These are phyloP conservation scores for Solanum dulcamara DNA, from an alignment of 257 asterid species.

Conservation along the genomic window DNA sequence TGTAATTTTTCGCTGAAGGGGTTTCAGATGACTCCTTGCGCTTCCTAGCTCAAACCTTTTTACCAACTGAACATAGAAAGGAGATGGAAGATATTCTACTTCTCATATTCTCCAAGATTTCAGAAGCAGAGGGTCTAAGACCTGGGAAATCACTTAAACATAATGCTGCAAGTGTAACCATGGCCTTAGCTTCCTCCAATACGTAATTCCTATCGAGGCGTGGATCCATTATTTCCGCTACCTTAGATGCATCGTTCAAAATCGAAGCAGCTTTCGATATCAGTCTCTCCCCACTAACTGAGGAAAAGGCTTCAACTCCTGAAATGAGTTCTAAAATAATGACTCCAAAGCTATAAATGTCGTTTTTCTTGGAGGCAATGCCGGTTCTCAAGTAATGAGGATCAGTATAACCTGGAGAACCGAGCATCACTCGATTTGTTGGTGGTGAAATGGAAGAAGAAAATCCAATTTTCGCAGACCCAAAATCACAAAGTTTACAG, in stretches of 20 bases:
- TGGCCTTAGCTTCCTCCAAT: constrained; percentile 37
- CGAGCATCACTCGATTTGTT: constrained; percentile 25
- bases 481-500: constrained; percentile 76
- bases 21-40: not conserved
- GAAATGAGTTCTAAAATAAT: constrained; percentile 51
- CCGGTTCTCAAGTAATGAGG: constrained; percentile 62
- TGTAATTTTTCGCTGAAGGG: not conserved
- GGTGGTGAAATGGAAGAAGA: constrained; percentile 31
- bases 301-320: constrained; percentile 42
- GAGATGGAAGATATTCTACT: constrained; percentile 9
- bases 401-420: constrained; percentile 76
- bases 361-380: constrained; percentile 55
- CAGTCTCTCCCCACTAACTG: constrained; percentile 35
- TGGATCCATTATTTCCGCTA: constrained; percentile 45
- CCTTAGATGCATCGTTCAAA: constrained; percentile 24
- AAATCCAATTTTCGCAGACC: constrained; percentile 60
- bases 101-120: constrained; percentile 23
- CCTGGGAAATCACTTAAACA: constrained; percentile 38
- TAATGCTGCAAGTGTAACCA: constrained; percentile 33
- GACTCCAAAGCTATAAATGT: constrained; percentile 55
- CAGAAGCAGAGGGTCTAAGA: constrained; percentile 51
- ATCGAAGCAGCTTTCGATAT: constrained; percentile 23
- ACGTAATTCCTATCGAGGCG: constrained; percentile 22
- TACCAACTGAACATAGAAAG: not conserved
- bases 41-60: not conserved